Evolutionary conservation across 129 eudicot genomes (phyloP).

Genomic region (Sambucus nigra): DNA sequence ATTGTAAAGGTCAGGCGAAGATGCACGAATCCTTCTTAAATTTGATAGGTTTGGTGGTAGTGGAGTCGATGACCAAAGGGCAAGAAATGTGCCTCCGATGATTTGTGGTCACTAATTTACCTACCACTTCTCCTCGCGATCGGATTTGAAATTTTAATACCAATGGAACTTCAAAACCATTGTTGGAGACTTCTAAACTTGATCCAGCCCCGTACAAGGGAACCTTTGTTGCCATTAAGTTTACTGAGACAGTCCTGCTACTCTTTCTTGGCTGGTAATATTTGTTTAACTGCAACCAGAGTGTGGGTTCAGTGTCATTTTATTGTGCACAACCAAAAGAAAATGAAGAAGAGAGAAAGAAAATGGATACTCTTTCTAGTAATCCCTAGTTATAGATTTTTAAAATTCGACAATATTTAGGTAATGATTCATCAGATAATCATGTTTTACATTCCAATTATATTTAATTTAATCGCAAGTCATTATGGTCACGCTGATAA

Average conservation of each 20-base stretch:
- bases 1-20: conserved; percentile 30
- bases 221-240: conserved; percentile 54
- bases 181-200: conserved; percentile 23
- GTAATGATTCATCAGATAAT: no score
- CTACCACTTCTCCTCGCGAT: conserved; percentile 74
- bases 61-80: conserved; percentile 46
- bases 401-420: no score
- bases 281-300: conserved; percentile 58
- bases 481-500: no score
- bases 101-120: conserved; percentile 71
- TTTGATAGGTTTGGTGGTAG: conserved; percentile 57
- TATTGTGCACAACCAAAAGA: no score
- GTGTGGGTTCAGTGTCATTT: no score
- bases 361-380: no score
- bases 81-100: conserved; percentile 51
- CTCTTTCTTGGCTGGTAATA: conserved; percentile 87
- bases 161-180: conserved; percentile 54
- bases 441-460: no score
- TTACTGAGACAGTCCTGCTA: conserved; percentile 34
- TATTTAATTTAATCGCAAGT: no score
- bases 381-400: no score
- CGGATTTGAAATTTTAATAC: conserved; percentile 49
- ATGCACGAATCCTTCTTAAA: conserved; percentile 68
- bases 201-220: conserved; percentile 96
- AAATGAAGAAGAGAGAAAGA: no score